Conservation (phyloP, 1,139 yeast species). For the Kodamaea fungicola region DNA sequence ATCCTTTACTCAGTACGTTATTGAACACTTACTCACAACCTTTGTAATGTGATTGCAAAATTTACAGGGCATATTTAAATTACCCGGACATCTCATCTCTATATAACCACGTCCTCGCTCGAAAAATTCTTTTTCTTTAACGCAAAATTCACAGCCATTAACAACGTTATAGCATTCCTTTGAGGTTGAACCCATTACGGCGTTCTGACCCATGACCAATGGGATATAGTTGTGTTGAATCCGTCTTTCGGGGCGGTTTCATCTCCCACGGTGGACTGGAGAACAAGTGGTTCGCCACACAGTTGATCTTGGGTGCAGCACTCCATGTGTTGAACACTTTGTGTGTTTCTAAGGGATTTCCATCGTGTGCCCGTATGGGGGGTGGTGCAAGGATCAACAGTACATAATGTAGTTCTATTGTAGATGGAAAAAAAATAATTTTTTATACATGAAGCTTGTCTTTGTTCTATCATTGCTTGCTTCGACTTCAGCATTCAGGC, state of each 20-base stretch:
- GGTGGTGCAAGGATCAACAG: slow-evolving; percentile 73
- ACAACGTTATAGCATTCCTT: slow-evolving; percentile 65
- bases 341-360: slow-evolving; percentile 61
- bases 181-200: slow-evolving; percentile 74
- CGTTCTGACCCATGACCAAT: slow-evolving; percentile 77
- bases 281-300: slow-evolving; percentile 36
- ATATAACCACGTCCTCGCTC: background rate
- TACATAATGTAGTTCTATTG: slow-evolving; percentile 36
- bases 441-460: background rate
- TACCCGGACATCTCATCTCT: slow-evolving; percentile 7
- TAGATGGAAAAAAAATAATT: background rate
- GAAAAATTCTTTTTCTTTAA: slow-evolving; percentile 28
- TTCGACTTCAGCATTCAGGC: too few relatives aligned
- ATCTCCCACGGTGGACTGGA: slow-evolving; percentile 55
- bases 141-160: slow-evolving; percentile 70
- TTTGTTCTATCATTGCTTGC: background rate
- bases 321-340: slow-evolving; percentile 50
- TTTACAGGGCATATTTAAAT: background rate
- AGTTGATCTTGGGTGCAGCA: slow-evolving; percentile 83
- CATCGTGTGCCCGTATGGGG: slow-evolving; percentile 86
- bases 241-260: slow-evolving; percentile 8
- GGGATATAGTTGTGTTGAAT: slow-evolving; percentile 48
- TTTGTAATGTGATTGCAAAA: too few relatives aligned
- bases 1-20: too few relatives aligned
- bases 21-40: too few relatives aligned